phyloP scores from a whole-genome alignment of 345 rosid genomes.

The Gossypioides kirkii region DNA sequence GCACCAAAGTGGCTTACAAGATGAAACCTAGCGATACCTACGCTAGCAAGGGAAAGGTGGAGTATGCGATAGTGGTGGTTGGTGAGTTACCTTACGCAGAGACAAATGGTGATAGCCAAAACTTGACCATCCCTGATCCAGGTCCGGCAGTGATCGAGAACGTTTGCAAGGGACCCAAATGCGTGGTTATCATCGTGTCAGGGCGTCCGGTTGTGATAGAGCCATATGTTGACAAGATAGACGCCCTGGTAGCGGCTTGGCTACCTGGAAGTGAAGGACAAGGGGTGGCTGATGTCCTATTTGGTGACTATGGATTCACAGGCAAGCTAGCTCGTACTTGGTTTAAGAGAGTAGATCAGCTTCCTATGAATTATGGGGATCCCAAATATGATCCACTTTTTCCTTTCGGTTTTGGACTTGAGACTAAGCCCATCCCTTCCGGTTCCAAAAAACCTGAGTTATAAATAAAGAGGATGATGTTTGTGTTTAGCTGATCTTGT shows the following conservation, averaged over 20 bases:
- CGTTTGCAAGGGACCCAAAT: constrained; percentile 46
- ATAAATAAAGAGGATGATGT: too few species aligned
- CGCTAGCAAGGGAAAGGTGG: constrained; percentile 32
- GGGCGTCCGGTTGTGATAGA: constrained; percentile 67
- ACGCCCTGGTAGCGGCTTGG: constrained; percentile 71
- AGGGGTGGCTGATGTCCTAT: constrained; percentile 65
- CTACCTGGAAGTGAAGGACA: constrained; percentile 72
- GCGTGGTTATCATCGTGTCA: constrained; percentile 53
- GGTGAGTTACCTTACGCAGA: constrained; percentile 73
- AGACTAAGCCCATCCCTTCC: constrained; percentile 13
- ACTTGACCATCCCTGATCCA: constrained; percentile 41
- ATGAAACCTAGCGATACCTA: constrained; percentile 36
- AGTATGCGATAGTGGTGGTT: constrained; percentile 51
- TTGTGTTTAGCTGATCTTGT: too few species aligned
- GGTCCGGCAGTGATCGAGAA: constrained; percentile 43
- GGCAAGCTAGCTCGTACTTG: constrained; percentile 67
- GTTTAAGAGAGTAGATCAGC: constrained; percentile 61
- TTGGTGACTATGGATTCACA: constrained; percentile 60
- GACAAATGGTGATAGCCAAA: constrained; percentile 49
- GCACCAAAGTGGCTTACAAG: constrained; percentile 42
- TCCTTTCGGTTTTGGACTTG: constrained; percentile 62
- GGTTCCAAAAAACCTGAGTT: too few species aligned
- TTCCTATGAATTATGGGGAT: constrained; percentile 74
- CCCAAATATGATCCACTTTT: constrained; percentile 60
- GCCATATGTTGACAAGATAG: constrained; percentile 36